Evolutionary conservation across 139 green algal species (phyloP).

Genomic region (Chlorella ohadii): DNA sequence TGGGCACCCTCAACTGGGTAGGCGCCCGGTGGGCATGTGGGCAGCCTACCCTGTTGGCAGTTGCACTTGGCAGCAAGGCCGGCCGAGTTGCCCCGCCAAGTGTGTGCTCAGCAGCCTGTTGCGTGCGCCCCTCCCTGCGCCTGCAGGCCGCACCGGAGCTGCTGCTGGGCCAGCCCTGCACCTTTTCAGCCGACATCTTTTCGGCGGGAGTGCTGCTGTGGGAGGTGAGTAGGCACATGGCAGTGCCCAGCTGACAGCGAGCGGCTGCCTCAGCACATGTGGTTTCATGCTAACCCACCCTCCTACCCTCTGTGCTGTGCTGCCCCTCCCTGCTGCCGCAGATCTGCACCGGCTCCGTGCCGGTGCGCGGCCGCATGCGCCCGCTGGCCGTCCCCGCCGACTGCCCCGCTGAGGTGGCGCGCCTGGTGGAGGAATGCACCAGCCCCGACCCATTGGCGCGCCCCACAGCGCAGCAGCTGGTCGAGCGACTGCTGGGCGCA

Average conservation of each 20-base stretch:
- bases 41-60: too few species aligned
- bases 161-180: constrained; percentile 44
- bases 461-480: not conserved
- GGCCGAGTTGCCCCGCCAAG: too few species aligned
- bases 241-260: too few species aligned
- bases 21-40: not conserved
- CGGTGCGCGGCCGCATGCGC: not conserved
- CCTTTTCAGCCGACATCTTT: constrained; percentile 47
- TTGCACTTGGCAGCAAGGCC: too few species aligned
- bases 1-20: constrained; percentile 15
- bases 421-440: not conserved
- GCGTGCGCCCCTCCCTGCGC: not conserved
- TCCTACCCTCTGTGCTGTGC: too few species aligned
- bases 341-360: not conserved
- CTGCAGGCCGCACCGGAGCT: constrained; percentile 45
- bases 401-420: not conserved
- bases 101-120: not conserved
- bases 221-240: not conserved
- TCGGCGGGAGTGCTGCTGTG: too few species aligned
- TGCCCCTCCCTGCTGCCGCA: not conserved
- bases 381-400: not conserved
- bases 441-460: not conserved
- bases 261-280: too few species aligned
- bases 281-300: not conserved
- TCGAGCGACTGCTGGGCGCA: not conserved